These are phyloP conservation scores for Sporothrix humicola DNA, from an alignment of 2,329 filamentous ascomycete species.

Conservation along the genomic window DNA sequence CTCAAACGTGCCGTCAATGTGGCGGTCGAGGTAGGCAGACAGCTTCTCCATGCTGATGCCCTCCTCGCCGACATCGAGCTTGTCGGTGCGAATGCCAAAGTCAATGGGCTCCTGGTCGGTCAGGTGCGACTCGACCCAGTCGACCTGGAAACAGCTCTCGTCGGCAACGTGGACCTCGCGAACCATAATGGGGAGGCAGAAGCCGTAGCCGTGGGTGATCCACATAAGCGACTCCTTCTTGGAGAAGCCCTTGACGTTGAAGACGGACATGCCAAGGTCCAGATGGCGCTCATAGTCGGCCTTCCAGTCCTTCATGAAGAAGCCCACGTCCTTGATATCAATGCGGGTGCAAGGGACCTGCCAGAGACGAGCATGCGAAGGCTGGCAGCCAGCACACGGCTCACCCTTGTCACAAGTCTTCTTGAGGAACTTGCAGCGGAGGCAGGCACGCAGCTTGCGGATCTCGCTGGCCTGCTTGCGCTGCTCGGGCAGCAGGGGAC, in stretches of 20 bases:
- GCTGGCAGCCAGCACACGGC: constrained; percentile 92
- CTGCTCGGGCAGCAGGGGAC: constrained; percentile 89
- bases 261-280: constrained; percentile 83
- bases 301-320: constrained; percentile 99
- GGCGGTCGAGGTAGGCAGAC: constrained; percentile 91
- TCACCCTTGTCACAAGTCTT: constrained; percentile 99
- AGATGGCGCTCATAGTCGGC: constrained; percentile 94
- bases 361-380: constrained; percentile 93
- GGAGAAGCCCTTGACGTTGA: constrained; percentile 87
- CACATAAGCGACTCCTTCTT: constrained; percentile 75
- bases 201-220: constrained; percentile 96
- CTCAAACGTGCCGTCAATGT: constrained; percentile 91
- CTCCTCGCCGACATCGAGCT: constrained; percentile 85
- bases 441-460: constrained; percentile 88
- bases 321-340: constrained; percentile 97
- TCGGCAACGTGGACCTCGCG: constrained; percentile 92
- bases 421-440: constrained; percentile 98
- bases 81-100: constrained; percentile 86
- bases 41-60: constrained; percentile 81
- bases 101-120: constrained; percentile 72
- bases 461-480: constrained; percentile 97
- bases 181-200: constrained; percentile 88
- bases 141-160: constrained; percentile 88
- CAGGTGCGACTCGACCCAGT: constrained; percentile 86
- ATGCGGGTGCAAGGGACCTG: constrained; percentile 97